These are phyloP conservation scores for Castanospermum australe DNA, from an alignment of 306 rosid genomes.

Conservation along the genomic window DNA sequence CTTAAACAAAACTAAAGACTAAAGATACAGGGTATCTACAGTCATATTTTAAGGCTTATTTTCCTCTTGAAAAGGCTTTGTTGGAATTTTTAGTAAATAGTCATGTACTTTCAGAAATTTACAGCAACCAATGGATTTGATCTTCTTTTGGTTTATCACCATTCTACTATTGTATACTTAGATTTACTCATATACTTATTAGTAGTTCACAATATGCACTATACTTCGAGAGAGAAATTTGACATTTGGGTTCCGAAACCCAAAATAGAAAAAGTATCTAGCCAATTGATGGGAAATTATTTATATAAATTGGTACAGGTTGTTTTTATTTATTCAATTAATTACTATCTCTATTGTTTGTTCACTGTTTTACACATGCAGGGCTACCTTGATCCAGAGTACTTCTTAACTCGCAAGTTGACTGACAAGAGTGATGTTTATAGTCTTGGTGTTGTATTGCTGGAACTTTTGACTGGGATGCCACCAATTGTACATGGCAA, in stretches of 20 bases:
- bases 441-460: conserved; percentile 86
- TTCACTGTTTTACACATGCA: conserved; percentile 32
- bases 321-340: background rate
- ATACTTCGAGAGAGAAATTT: background rate
- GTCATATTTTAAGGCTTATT: too few relatives aligned
- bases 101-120: too few relatives aligned
- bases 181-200: background rate
- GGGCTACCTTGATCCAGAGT: conserved; percentile 97
- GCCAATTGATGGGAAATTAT: background rate
- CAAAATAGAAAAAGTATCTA: background rate
- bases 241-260: background rate
- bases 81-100: background rate
- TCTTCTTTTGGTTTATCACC: background rate
- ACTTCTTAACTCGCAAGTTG: conserved; percentile 75
- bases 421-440: conserved; percentile 95
- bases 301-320: background rate
- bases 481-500: conserved; percentile 89
- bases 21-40: background rate
- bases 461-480: conserved; percentile 80
- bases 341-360: background rate
- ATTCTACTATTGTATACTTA: background rate
- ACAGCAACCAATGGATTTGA: background rate
- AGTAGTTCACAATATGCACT: background rate
- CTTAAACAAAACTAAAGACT: background rate
- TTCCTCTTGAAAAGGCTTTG: background rate